These are phyloP conservation scores for Pyrenophora seminiperda DNA, from an alignment of 2,329 filamentous ascomycete genomes.

Conservation along the genomic window DNA sequence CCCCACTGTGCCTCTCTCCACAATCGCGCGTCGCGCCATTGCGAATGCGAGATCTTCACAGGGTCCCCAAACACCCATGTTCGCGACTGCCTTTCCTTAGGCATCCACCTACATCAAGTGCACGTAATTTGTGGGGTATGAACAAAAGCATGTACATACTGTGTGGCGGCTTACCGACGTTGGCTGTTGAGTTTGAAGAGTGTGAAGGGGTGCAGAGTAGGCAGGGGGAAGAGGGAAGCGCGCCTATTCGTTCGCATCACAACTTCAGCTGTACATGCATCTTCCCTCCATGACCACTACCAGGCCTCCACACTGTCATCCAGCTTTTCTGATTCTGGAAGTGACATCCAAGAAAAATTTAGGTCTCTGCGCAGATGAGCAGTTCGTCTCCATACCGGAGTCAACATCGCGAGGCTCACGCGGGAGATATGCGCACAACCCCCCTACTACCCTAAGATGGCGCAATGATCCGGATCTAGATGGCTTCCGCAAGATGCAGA, in stretches of 20 bases:
- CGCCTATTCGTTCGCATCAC: constrained; percentile 2
- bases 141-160: constrained; percentile 1
- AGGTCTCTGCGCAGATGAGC: not conserved
- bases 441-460: constrained; percentile 19
- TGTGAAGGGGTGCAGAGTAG: constrained; percentile 3
- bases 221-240: constrained; percentile 3
- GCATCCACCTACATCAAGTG: not conserved
- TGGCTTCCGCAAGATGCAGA: not conserved
- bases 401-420: constrained; percentile 20
- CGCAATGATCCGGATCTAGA: constrained; percentile 20
- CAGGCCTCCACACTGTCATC: not conserved
- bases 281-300: not conserved
- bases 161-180: constrained; percentile 8
- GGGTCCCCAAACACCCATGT: not conserved
- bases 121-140: constrained; percentile 10
- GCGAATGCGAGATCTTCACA: not conserved
- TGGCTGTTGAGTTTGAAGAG: not conserved
- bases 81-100: not conserved
- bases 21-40: too few relatives aligned
- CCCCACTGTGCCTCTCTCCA: too few relatives aligned
- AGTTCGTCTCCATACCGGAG: constrained; percentile 13
- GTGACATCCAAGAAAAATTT: too few relatives aligned
- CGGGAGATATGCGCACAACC: constrained; percentile 6
- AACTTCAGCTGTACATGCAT: constrained; percentile 3
- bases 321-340: too few relatives aligned